Evolutionary conservation across 192 early-diverging fungal genomes (phyloP), one percentile per base, ranked within the genome.

Genomic region (Rhizoclosmatium globosum): DNA sequence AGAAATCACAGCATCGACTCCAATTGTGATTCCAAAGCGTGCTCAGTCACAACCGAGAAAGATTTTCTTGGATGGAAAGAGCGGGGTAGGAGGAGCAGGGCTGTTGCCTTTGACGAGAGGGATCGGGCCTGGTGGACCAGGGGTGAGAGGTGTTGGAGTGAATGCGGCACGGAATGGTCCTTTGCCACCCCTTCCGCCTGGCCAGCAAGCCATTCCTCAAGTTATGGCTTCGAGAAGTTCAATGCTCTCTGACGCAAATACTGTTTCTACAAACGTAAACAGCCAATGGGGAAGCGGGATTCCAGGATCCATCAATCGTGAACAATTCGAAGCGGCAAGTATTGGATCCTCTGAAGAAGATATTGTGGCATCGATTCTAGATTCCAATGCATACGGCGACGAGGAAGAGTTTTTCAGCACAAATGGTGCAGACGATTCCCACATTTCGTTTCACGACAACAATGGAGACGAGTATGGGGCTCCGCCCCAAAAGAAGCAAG

Each of bases 11-110:
- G 4, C 66, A 4, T 7, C 66, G 11, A 21, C 23, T 31, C 72
- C 58, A 4, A 23, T 74, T 23, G 43, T 72, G 23, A 74, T 74
- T 74, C 72, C 72, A 9, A 62, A n/a, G 23, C 56, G 72, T 31
- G 42, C 13, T 38, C 59, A 74, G 38, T 39, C 21, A n/a, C 39
- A 68, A 68, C 59, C 72, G 7, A n/a, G 42, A 6, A 17, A 59
- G 4, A 64, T 74, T 38, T 74, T 74, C 62, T 41, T 74, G 6
- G 58, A 74, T 62, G 7, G 42, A 9, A 56, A 42, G 11, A n/a
- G 4, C n/a, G 50, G 9, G 42, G 50, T 7, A 72, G n/a, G 4
- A 19, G n/a, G 21, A 9, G 11, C 9, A 15, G 17, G 2, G 21
- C 50, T 41, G 2, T 48, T 39, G 2, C 69, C 47, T 39, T 46